Percentiles rank a stretch among this genome's conserved stretches.
These are phyloP conservation scores for Oryza meridionalis DNA, from an alignment of 176 grass and related monocot genomes.

Conservation along the genomic window DNA sequence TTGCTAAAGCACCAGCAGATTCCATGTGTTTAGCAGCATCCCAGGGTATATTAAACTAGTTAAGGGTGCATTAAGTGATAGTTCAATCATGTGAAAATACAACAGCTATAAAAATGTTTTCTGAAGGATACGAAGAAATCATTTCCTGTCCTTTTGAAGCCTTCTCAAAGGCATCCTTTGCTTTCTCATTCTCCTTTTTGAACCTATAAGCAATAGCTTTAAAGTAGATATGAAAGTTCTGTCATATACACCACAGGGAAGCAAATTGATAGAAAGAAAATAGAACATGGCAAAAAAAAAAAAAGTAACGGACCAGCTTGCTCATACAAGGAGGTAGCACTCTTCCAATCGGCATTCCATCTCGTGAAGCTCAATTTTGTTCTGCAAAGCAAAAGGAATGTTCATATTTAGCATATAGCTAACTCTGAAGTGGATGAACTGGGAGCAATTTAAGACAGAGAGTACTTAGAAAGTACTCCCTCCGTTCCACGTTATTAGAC, in stretches of 20 bases:
- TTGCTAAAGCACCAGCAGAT: conserved; percentile 89
- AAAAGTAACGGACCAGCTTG: conserved; percentile 73
- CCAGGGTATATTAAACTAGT: conserved; percentile 75
- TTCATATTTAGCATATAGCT: not conserved
- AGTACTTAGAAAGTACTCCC: not conserved
- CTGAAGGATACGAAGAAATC: conserved; percentile 86
- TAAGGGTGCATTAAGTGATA: conserved; percentile 43
- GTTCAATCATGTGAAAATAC: conserved; percentile 33
- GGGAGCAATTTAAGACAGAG: not conserved
- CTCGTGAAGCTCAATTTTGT: conserved; percentile 98
- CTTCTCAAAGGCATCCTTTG: conserved; percentile 98
- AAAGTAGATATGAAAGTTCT: conserved; percentile 41
- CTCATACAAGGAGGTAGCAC: conserved; percentile 86
- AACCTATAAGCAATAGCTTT: conserved; percentile 89
- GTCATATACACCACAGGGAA: conserved; percentile 25
- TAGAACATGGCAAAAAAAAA: conserved; percentile 17
- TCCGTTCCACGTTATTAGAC: too few relatives aligned
- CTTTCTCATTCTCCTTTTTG: conserved; percentile 91
- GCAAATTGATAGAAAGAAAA: conserved; percentile 1
- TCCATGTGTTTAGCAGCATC: conserved; percentile 99
- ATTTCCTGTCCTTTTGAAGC: conserved; percentile 99
- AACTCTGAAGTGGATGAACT: not conserved
- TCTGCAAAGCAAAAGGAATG: conserved; percentile 41
- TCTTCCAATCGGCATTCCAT: conserved; percentile 96
- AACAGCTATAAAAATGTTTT: conserved; percentile 28